A percentile compares a stretch with the other conserved stretches of the same genome.
These are phyloP conservation scores for Endotrypanum monterogeii DNA, from an alignment of 208 protist genomes.

Conservation along the genomic window DNA sequence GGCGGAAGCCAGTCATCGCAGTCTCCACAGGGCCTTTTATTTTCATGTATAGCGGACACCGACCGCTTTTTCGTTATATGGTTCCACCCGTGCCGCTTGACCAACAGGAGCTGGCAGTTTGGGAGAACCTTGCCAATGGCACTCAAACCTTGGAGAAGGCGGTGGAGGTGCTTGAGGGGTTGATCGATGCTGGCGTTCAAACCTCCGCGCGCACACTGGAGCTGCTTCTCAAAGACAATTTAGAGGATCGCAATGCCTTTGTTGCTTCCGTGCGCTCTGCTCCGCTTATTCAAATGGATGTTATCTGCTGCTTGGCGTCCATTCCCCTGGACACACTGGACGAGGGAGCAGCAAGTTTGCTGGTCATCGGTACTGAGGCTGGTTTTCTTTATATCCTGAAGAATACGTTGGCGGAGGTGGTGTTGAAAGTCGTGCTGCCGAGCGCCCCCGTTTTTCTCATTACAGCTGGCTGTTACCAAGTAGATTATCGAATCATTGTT, in stretches of 20 bases:
- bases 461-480: conserved; percentile 65
- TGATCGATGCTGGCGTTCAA: conserved; percentile 54
- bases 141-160: conserved; percentile 42
- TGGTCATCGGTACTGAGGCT: conserved; percentile 94
- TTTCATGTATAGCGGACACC: conserved; percentile 92
- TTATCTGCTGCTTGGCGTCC: conserved; percentile 89
- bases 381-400: conserved; percentile 87
- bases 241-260: conserved; percentile 51
- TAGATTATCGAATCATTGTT: conserved; percentile 93
- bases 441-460: conserved; percentile 72
- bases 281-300: conserved; percentile 68
- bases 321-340: conserved; percentile 74
- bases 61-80: conserved; percentile 93
- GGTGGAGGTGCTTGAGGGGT: conserved; percentile 43
- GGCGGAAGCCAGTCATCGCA: conserved; percentile 74
- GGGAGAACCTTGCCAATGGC: conserved; percentile 44
- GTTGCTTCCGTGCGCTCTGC: conserved; percentile 35
- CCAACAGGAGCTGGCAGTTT: conserved; percentile 60
- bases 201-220: conserved; percentile 79
- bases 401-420: conserved; percentile 41
- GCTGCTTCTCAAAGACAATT: conserved; percentile 61
- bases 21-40: conserved; percentile 87
- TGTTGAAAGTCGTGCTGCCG: conserved; percentile 65
- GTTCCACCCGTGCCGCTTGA: conserved; percentile 68
- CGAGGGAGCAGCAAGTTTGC: conserved; percentile 46